These are phyloP conservation scores for Mycena indigotica DNA, from an alignment of 768 basidiomycete genomes.

Conservation along the genomic window DNA sequence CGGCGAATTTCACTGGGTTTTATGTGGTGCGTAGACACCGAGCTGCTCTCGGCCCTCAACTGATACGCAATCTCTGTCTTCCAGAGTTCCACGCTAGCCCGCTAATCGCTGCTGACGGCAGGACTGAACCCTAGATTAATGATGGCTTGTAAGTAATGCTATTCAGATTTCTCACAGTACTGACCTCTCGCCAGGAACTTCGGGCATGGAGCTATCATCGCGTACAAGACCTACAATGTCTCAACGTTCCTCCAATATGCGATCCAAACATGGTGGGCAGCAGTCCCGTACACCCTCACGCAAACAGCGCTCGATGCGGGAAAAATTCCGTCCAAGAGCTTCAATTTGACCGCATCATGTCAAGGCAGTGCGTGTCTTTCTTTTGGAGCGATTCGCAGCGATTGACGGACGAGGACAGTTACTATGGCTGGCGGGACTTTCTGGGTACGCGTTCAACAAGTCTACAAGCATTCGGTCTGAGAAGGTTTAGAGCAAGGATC, in stretches of 20 bases:
- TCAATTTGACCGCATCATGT: background rate
- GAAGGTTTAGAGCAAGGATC: background rate
- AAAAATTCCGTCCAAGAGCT: background rate
- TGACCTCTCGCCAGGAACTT: background rate
- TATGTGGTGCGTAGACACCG: background rate
- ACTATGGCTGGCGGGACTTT: constrained; percentile 10
- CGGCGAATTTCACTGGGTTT: background rate
- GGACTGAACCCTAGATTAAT: background rate
- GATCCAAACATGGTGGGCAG: background rate
- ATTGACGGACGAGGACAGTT: background rate
- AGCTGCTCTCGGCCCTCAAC: no score
- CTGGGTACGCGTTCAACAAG: background rate
- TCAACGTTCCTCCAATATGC: constrained; percentile 1
- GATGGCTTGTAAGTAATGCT: background rate
- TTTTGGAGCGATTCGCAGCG: background rate
- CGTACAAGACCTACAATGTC: constrained; percentile 5
- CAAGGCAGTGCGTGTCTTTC: background rate
- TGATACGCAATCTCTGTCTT: background rate
- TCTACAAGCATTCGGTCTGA: no score
- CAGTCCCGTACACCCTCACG: background rate
- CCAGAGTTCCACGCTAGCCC: background rate
- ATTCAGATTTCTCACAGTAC: background rate
- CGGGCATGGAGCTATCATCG: constrained; percentile 1
- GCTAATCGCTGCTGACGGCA: background rate
- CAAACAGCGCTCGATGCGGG: background rate